phyloP scores from a whole-genome alignment of 1,284 basidiomycete genomes.

The Heterobasidion occidentale region DNA sequence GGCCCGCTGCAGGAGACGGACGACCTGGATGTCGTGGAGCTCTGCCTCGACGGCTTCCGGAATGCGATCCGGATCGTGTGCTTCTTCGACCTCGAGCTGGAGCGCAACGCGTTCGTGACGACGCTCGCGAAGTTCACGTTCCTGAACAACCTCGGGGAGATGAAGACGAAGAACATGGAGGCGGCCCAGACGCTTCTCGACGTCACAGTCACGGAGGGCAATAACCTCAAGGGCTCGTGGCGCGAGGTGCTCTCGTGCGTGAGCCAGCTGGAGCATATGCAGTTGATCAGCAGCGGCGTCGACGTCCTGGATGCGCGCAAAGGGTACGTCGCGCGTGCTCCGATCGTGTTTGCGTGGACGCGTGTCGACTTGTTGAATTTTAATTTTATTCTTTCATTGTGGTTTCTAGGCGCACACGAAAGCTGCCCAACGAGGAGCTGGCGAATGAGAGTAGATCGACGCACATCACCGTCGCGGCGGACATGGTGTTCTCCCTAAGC shows the following conservation, averaged over 20 bases:
- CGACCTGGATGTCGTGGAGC: constrained; percentile 83
- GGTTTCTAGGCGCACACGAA: constrained; percentile 39
- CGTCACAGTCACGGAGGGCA: constrained; percentile 89
- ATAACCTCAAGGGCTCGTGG: constrained; percentile 93
- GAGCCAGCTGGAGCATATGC: constrained; percentile 96
- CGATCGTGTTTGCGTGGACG: background rate
- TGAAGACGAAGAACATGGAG: constrained; percentile 98
- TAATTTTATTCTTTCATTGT: background rate
- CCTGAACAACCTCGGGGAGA: constrained; percentile 92
- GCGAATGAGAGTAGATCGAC: constrained; percentile 96
- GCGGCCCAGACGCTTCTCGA: constrained; percentile 93
- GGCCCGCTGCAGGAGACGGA: constrained; percentile 89
- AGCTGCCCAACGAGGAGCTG: constrained; percentile 84
- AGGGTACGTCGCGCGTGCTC: constrained; percentile 43
- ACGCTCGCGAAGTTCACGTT: constrained; percentile 97
- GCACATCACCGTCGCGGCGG: constrained; percentile 49
- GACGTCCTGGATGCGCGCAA: constrained; percentile 81
- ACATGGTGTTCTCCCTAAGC: too few relatives aligned
- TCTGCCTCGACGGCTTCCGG: constrained; percentile 94
- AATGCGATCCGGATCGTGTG: constrained; percentile 90
- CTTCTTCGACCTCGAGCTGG: constrained; percentile 91
- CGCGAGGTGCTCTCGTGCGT: constrained; percentile 92
- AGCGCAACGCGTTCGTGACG: constrained; percentile 96
- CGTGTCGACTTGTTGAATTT: background rate
- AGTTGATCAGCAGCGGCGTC: constrained; percentile 83